A percentile compares a stretch with the other conserved stretches of the same genome.
phyloP scores from a whole-genome alignment of 306 rosid genomes.

The Abrus pulchellus region DNA sequence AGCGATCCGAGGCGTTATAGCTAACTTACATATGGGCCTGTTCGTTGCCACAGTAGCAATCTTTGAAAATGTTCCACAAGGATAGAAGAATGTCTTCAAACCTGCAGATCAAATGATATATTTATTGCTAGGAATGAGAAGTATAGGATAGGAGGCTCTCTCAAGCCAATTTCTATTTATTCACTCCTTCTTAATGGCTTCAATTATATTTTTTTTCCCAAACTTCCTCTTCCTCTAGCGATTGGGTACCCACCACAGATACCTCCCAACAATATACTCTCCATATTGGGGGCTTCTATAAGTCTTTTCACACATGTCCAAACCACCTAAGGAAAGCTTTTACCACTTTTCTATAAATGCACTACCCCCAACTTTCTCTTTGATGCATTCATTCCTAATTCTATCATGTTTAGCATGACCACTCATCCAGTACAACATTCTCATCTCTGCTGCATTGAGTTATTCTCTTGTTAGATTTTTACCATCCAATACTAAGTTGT shows the following conservation, averaged over 20 bases:
- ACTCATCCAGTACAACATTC: neutral
- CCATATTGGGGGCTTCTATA: neutral
- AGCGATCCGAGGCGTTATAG: conserved; percentile 24
- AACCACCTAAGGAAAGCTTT: neutral
- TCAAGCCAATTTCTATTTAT: neutral
- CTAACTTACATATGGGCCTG: conserved; percentile 89
- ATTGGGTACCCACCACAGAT: no score
- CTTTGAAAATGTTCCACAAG: conserved; percentile 95
- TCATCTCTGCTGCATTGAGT: neutral
- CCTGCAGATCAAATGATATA: conserved; percentile 62
- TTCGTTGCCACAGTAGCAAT: conserved; percentile 85
- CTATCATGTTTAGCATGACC: no score
- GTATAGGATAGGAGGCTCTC: conserved; percentile 11
- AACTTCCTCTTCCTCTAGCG: no score
- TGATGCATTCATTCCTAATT: no score
- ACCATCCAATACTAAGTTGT: neutral
- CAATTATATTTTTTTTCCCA: no score
- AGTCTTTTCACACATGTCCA: neutral
- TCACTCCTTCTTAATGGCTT: neutral
- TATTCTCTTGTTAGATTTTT: neutral
- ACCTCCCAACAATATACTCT: neutral
- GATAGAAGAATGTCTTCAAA: conserved; percentile 86
- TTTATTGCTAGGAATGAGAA: conserved; percentile 34
- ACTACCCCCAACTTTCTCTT: no score
- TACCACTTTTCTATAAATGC: no score